Evolutionary conservation across 2,329 filamentous ascomycete genomes (phyloP).

Genomic region (Botrytis aclada): DNA sequence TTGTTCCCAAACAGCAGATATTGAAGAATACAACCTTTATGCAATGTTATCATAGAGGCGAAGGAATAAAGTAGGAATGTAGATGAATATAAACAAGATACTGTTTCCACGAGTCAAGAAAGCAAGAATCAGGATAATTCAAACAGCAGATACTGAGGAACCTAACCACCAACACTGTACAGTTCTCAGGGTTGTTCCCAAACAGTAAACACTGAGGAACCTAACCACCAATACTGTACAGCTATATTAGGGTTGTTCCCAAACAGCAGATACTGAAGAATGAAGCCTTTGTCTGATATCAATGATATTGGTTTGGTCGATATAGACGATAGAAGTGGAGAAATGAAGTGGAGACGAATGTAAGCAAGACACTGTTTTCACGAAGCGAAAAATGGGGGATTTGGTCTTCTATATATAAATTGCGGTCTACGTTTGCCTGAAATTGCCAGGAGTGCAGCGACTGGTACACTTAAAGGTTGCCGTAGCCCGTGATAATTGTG

Average conservation of each 20-base stretch:
- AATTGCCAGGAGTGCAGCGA: fast-evolving
- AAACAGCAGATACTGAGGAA: not conserved
- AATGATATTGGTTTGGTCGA: not conserved
- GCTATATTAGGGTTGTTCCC: not conserved
- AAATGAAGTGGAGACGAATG: not conserved
- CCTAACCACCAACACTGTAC: not conserved
- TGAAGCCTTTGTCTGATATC: not conserved
- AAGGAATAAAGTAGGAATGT: not conserved
- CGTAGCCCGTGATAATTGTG: not conserved
- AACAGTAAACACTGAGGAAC: not conserved
- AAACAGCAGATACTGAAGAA: not conserved
- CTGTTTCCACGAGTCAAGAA: not conserved
- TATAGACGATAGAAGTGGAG: not conserved
- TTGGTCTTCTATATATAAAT: not conserved
- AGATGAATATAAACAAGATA: not conserved
- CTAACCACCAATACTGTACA: not conserved
- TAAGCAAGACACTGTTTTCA: not conserved
- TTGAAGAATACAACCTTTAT: not conserved
- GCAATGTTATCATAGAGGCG: not conserved
- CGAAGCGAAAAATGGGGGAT: not conserved
- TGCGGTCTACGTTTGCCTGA: not conserved
- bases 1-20: not conserved
- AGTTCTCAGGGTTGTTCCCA: not conserved
- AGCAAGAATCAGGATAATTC: not conserved
- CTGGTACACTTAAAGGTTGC: fast-evolving